Evolutionary conservation across 2,329 filamentous ascomycete species (phyloP), one percentile per base, ranked within the genome.

Genomic region (Claviceps digitariae): DNA sequence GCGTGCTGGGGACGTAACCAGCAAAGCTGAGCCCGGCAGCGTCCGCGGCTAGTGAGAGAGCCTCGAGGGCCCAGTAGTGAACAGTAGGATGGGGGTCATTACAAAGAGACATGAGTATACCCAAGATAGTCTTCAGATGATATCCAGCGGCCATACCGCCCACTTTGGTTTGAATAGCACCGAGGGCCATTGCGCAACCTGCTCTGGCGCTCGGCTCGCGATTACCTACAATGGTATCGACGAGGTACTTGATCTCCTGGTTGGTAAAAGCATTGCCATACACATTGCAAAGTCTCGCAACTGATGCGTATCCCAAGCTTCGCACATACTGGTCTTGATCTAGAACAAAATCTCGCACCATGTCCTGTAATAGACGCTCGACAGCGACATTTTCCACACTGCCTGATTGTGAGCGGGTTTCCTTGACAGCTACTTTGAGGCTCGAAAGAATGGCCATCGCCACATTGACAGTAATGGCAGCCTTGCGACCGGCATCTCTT

Each of bases 121-220:
- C 87, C n/a, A 96, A 79, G 50, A 98, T 96, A 1, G 90, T 96
- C 72, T 97, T 97, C 50, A 98, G 76, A 66, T 98, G 93, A 61
- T 93, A 90, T 3, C 90, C 90, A 52, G 93, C 93, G 52, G 93
- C 93, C 90, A 98, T 97, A 54, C 93, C 91, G 54, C 93, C 94
- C 36, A 98, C 87, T 66, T 95, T 90, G 20, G 89, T 87, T 69
- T 98, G 90, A 51, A 98, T 97, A 54, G 86, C 87, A 9, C 93
- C 93, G 31, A 98, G 73, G 13, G 93, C 90, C 74, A 94, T 88
- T 17, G 94, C 93, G 68, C 91, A 98, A 12, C 93, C 93, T 46
- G 94, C 90, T 65, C 93, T 83, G 40, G 90, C 90, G 66, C 87
- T 91, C 0, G 93, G 93, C 66, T 98, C 93, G 52, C 91, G 80